These are phyloP conservation scores for Bruguiera hainesii DNA, from an alignment of 441 rosid species.

Conservation along the genomic window DNA sequence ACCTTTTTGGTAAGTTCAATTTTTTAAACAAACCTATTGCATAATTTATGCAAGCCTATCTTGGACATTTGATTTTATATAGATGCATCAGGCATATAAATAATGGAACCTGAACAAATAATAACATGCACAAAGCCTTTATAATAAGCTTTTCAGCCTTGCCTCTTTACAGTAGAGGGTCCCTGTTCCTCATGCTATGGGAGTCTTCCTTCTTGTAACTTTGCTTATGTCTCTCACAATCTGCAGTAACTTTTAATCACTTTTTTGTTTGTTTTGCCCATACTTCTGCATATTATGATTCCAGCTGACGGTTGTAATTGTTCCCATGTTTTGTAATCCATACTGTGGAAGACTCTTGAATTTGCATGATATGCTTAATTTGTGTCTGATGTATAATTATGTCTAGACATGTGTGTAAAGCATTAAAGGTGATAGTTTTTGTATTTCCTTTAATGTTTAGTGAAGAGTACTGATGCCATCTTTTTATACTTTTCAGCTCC, in stretches of 20 bases:
- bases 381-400: no score
- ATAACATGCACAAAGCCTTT: no score
- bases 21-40: background rate
- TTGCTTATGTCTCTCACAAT: no score
- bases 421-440: background rate
- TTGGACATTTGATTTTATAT: background rate
- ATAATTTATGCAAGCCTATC: background rate
- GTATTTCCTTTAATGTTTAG: background rate
- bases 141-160: no score
- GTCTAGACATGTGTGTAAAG: background rate
- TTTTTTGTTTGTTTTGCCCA: background rate
- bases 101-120: no score
- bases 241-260: background rate
- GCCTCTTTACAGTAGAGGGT: no score
- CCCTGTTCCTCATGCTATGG: no score
- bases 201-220: no score
- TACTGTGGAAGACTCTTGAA: background rate
- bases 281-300: background rate
- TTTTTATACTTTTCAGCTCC: constrained; percentile 53
- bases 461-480: background rate
- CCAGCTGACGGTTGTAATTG: background rate
- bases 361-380: background rate
- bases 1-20: background rate
- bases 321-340: background rate
- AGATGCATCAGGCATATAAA: background rate